These are phyloP conservation scores for Curvularia lunata DNA, from an alignment of 2,329 filamentous ascomycete species.

Conservation along the genomic window DNA sequence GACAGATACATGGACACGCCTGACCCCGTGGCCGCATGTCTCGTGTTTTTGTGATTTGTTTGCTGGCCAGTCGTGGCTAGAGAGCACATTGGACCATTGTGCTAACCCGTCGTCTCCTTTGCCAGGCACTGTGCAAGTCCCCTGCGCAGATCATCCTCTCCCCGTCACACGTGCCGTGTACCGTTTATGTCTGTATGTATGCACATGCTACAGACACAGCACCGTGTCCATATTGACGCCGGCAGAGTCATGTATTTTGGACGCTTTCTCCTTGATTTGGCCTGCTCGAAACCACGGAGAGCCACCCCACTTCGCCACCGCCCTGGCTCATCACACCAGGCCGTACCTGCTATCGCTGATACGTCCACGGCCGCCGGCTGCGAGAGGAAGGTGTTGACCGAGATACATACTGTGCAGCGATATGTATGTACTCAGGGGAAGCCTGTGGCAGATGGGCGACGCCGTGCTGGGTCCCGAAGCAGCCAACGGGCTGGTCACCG, in stretches of 20 bases:
- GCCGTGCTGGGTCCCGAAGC: neutral
- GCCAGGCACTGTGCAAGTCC: constrained; percentile 7
- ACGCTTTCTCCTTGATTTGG: no score
- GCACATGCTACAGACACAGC: no score
- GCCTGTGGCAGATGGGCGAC: neutral
- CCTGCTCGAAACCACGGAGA: neutral
- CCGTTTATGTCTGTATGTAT: neutral
- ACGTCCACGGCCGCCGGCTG: neutral
- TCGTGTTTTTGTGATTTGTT: neutral
- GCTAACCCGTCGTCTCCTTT: neutral
- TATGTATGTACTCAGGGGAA: neutral
- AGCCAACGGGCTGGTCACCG: neutral
- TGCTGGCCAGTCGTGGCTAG: neutral
- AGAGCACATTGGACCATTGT: no score
- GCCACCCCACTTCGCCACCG: neutral
- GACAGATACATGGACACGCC: neutral
- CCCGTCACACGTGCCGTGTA: neutral
- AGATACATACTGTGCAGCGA: neutral
- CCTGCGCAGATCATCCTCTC: constrained; percentile 8
- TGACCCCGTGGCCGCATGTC: neutral
- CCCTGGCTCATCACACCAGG: neutral
- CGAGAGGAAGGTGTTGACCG: neutral
- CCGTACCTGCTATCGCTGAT: neutral
- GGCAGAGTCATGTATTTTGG: neutral
- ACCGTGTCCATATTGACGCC: neutral